Base-by-base conservation (phyloP, 2,329 filamentous ascomycete genomes). In the Diaporthe ampelina region DNA sequence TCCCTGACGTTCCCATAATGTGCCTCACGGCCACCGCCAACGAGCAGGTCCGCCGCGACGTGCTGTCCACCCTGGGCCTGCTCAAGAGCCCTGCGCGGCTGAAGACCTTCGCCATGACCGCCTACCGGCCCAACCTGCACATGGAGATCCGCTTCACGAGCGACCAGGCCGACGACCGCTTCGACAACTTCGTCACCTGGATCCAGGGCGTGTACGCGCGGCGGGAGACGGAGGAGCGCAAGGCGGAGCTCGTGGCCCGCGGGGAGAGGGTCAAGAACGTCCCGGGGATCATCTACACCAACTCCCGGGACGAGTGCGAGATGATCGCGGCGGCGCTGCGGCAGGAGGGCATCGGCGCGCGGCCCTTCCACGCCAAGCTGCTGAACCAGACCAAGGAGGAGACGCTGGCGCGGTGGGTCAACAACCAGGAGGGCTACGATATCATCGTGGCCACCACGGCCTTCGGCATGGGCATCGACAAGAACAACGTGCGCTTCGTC, bases 391-490 rank as follows among this genome's bases (percentile, higher is more conserved):
- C 90, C 73, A 95, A 95, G 79, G 92, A 94, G 77, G 90, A 93
- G 74, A 93, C 93, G 1, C 86, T 95, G 5, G 83, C 88, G 21
- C 89, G 89, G 24, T 96, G 94, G 94, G 91, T 95, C 59, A 87
- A 88, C 72, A 94, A 94, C 81, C 89, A 91, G 71, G 87, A 89
- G 35, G 93, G 93, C 1, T 98, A 97, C 84, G 95, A 97, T 81
- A 91, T 98, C 65, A 96, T 98, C 75, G 95, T 98, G 37, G 96
- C 96, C 1, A 98, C 96, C 0, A 98, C 95, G 1, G 96, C 96
- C 0, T 98, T 98, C 79, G 96, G 96, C 3, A 98, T 98, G 96
- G 96, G 96, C 35, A 98, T 98, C 77, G 95, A 98, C 83, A 98
- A 98, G 83, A 92, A 97, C 70, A 93, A 97, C 78, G 96, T 98